These are phyloP conservation scores for Boletus rubescentipes DNA, from an alignment of 768 basidiomycete genomes.

Conservation along the genomic window DNA sequence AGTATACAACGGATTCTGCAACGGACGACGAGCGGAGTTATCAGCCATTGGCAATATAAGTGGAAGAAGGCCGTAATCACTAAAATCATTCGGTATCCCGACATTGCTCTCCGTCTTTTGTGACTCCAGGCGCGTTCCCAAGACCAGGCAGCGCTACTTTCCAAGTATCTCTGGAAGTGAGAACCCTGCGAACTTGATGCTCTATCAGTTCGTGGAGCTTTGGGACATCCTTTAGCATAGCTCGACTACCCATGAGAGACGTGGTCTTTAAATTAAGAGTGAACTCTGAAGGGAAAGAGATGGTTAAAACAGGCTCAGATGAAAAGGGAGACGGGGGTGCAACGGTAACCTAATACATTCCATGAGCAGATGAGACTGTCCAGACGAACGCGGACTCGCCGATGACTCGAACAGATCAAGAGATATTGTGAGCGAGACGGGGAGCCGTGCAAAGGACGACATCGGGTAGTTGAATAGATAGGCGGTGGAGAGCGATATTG, in stretches of 20 bases:
- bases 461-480: conserved; percentile 85
- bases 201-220: conserved; percentile 95
- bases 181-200: conserved; percentile 70
- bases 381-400: conserved; percentile 38
- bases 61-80: neutral
- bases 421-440: conserved; percentile 77
- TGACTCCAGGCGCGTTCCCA: conserved; percentile 30
- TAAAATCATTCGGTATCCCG: neutral
- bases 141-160: conserved; percentile 68
- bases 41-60: neutral
- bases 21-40: neutral
- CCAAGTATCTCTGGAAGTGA: conserved; percentile 62
- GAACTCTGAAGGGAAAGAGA: conserved; percentile 84
- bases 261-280: conserved; percentile 83
- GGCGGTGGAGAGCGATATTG: conserved; percentile 79
- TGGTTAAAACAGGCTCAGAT: conserved; percentile 57
- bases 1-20: conserved; percentile 8
- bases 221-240: conserved; percentile 96
- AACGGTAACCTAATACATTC: conserved; percentile 51
- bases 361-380: neutral
- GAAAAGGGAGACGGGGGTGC: conserved; percentile 57
- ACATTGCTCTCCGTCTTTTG: conserved; percentile 29
- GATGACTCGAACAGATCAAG: conserved; percentile 71
- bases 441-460: conserved; percentile 78
- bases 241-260: conserved; percentile 92